phyloP scores from a whole-genome alignment of 345 rosid genomes.

The Linum tenue region DNA sequence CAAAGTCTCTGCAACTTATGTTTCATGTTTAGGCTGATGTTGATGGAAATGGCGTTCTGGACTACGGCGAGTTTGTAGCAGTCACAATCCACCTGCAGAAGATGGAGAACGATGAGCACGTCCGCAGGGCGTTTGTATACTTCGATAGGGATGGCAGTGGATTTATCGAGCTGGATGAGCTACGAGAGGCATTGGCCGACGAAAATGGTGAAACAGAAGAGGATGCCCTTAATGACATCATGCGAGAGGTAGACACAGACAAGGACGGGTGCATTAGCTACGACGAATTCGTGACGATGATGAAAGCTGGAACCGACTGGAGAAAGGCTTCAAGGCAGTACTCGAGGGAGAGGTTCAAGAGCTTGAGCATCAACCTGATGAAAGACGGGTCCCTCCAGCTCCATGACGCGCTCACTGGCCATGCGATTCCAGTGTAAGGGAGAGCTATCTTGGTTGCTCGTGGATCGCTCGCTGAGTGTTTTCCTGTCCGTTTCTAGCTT shows the following conservation, averaged over 20 bases:
- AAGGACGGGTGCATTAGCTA: conserved; percentile 4
- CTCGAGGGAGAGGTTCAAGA: conserved; percentile 4
- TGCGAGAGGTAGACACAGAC: conserved; percentile 7
- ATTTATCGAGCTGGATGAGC: not conserved
- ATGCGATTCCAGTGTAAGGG: not conserved
- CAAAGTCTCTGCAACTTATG: too few species aligned
- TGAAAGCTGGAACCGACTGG: conserved; percentile 9
- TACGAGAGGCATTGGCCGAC: conserved; percentile 1
- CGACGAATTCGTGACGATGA: conserved; percentile 2
- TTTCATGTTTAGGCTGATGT: not conserved
- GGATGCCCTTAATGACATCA: not conserved
- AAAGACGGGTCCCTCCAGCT: conserved; percentile 3
- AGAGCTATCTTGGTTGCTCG: too few species aligned
- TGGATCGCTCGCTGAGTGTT: not conserved
- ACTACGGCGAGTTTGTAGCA: conserved; percentile 5
- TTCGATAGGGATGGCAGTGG: conserved; percentile 1
- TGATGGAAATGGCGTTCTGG: conserved; percentile 4
- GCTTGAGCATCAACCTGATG: conserved; percentile 5
- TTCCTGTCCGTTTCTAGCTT: too few species aligned
- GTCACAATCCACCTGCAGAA: conserved; percentile 6
- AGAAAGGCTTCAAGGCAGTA: conserved; percentile 7
- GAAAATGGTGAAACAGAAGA: not conserved
- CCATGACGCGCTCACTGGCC: conserved; percentile 5
- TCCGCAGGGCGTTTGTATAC: conserved; percentile 1
- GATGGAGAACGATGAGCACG: conserved; percentile 5